phyloP scores from a whole-genome alignment of 176 grass and related monocot species.

The Lolium multiflorum region DNA sequence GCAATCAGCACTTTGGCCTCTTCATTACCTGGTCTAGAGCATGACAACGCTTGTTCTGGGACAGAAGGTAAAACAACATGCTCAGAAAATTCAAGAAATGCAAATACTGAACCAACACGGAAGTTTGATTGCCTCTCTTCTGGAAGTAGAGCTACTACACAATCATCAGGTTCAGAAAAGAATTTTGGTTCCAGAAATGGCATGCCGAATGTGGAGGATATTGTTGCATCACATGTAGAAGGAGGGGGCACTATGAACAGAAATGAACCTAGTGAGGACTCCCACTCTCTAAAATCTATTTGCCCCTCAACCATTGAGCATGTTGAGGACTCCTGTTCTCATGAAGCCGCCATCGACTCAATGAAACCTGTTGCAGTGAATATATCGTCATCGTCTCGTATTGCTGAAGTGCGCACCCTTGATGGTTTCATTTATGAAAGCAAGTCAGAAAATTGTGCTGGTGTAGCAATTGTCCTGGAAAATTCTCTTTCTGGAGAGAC shows the following conservation, averaged over 20 bases:
- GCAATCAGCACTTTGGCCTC: constrained; percentile 1
- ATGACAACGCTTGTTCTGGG: not conserved
- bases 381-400: constrained; percentile 31
- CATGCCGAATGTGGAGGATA: not conserved
- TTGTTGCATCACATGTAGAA: constrained; percentile 15
- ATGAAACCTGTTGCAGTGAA: not conserved
- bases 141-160: constrained; percentile 18
- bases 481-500: constrained; percentile 20
- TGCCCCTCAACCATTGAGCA: constrained; percentile 26
- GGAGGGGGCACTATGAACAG: not conserved
- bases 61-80: constrained; percentile 5
- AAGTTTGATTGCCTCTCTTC: constrained; percentile 22
- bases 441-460: constrained; percentile 39
- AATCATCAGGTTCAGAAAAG: constrained; percentile 25
- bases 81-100: constrained; percentile 27
- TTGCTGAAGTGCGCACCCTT: constrained; percentile 26
- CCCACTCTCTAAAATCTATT: constrained; percentile 24
- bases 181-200: constrained; percentile 36
- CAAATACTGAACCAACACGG: constrained; percentile 32
- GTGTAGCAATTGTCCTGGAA: constrained; percentile 28
- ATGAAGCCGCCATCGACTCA: constrained; percentile 10
- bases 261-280: constrained; percentile 18
- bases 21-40: constrained; percentile 25
- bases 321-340: constrained; percentile 32
- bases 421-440: constrained; percentile 31